Base-by-base conservation (phyloP, 2,329 filamentous ascomycete genomes). In the Aureobasidium sp. region DNA sequence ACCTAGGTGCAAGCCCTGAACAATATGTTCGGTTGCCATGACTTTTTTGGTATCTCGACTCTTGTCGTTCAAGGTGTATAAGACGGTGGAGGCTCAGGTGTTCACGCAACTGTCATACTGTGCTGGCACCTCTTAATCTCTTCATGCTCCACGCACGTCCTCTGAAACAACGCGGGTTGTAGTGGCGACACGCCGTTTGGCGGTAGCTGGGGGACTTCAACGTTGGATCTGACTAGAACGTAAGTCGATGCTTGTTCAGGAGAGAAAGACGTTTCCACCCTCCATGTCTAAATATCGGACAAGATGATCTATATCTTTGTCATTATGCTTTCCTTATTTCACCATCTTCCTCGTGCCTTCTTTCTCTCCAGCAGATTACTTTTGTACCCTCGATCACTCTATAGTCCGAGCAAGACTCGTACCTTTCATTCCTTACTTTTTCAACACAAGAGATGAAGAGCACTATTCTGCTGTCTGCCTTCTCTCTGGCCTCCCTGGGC, bases 171-270 rank as follows among this genome's bases (percentile, higher is more conserved):
- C 23, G 51, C 25, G 29, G 40, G 53, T 57, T 37, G 53, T 57
- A 46, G 53, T 57, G 53, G 53, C 53, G 40, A 57, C 40, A 40
- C 53, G 53, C 53, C 53, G 53, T 57, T 57, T 19, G 9, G 51
- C 40, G 27, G 40, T 45, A 45, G 53, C 38, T 46, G 38, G 29
- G 38, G 29, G 25, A 57, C 33, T 19, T 29, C 40, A 57, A 57
- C 38, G 53, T 57, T 46, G 19, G 53, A 46, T 21, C n/a, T 31
- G 53, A 57, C 53, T 29, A 57, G 40, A 57, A 42, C 37, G 40
- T 37, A 57, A 27, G 40, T 19, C 13, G 21, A 19, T 29, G 23
- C 17, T 29, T 40, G 27, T 35, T 35, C 43, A 43, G 37, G 51
- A 43, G 51, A 55, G 51, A 55, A 55, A 23, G 38, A 33, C 51